Conservation (phyloP, 2,329 filamentous ascomycete species). For the Paecilomyces dactylethromorphus region DNA sequence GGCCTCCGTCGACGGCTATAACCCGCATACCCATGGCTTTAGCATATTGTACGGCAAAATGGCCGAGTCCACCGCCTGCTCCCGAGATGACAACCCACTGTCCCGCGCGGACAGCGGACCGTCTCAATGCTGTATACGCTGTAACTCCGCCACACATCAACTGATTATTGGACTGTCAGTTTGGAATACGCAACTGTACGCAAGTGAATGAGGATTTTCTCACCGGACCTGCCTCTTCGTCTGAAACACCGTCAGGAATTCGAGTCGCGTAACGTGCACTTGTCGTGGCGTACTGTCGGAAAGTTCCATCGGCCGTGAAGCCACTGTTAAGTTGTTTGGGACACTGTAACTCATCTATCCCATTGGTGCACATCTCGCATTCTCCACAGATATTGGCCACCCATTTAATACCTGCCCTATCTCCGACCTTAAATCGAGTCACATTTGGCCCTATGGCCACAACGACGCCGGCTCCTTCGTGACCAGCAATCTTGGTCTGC, state of each 20-base stretch:
- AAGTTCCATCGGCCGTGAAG: constrained; percentile 31
- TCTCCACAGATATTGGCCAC: background rate
- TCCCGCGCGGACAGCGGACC: constrained; percentile 13
- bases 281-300: constrained; percentile 29
- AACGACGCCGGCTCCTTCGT: constrained; percentile 57
- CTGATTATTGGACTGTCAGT: constrained; percentile 27
- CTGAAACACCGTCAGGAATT: constrained; percentile 27
- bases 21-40: constrained; percentile 17
- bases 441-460: constrained; percentile 50
- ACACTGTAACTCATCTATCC: constrained; percentile 30
- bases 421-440: constrained; percentile 1
- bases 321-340: constrained; percentile 29
- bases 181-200: constrained; percentile 6
- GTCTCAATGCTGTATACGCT: constrained; percentile 11
- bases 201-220: background rate
- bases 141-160: constrained; percentile 35
- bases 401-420: constrained; percentile 2
- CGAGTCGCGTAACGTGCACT: constrained; percentile 28
- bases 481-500: constrained; percentile 44
- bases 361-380: constrained; percentile 10
- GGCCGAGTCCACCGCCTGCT: constrained; percentile 23
- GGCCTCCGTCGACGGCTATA: constrained; percentile 10
- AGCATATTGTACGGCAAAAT: constrained; percentile 26
- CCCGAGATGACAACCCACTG: constrained; percentile 18
- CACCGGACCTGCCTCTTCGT: background rate